These are phyloP conservation scores for Dictyostelium discoideum DNA, from an alignment of 78 protist genomes.

Conservation along the genomic window dicty_2.7 NC_007090.3:2774001-2774500, in stretches of 20 bases:
- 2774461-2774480: background rate
- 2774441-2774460: too few relatives aligned
- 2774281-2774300: background rate
- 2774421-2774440: too few relatives aligned
- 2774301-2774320: background rate
- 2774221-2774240: conserved; percentile 16
- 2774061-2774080: background rate
- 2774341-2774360: background rate
- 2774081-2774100: background rate
- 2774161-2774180: background rate
- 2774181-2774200: background rate
- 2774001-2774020: background rate
- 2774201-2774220: background rate
- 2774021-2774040: background rate
- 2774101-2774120: conserved; percentile 8
- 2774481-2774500: background rate
- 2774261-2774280: background rate
- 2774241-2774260: background rate
- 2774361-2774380: background rate
- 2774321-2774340: background rate
- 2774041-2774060: background rate
- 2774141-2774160: background rate
- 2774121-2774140: background rate
- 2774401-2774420: too few relatives aligned
- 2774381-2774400: too few relatives aligned